These are phyloP conservation scores for Taiozyma sp. DNA, from an alignment of 1,139 yeast species.

Conservation along the genomic window DNA sequence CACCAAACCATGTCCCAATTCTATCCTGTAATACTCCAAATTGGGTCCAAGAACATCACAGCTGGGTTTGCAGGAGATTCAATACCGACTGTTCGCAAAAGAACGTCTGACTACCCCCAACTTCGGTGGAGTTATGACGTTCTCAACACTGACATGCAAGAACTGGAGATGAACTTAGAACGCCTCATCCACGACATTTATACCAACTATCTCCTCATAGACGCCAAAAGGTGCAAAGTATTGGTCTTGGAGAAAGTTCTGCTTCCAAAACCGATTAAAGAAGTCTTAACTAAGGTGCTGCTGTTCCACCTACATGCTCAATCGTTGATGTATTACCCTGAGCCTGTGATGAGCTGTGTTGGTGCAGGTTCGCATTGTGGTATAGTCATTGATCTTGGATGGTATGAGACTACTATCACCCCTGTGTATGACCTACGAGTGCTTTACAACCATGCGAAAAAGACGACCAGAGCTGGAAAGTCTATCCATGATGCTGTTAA, in stretches of 20 bases:
- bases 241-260: constrained; percentile 34
- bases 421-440: constrained; percentile 48
- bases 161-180: constrained; percentile 23
- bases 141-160: constrained; percentile 2
- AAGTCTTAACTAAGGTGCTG: constrained; percentile 35
- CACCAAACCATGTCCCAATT: neutral
- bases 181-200: constrained; percentile 23
- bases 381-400: constrained; percentile 53
- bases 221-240: constrained; percentile 38
- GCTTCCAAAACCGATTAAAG: constrained; percentile 32
- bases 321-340: constrained; percentile 42
- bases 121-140: constrained; percentile 21
- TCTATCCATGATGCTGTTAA: constrained; percentile 26
- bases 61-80: constrained; percentile 45
- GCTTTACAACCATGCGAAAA: constrained; percentile 24
- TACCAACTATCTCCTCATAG: constrained; percentile 27
- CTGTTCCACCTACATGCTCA: constrained; percentile 39
- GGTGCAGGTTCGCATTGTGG: constrained; percentile 47
- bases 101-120: constrained; percentile 19
- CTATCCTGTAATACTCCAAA: constrained; percentile 1
- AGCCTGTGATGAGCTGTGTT: constrained; percentile 41
- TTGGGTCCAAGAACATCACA: constrained; percentile 35
- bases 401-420: constrained; percentile 42
- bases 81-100: constrained; percentile 26
- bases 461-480: constrained; percentile 29